phyloP scores from a whole-genome alignment of 1,139 yeast species.

The Blastobotrys capitulatus region DNA sequence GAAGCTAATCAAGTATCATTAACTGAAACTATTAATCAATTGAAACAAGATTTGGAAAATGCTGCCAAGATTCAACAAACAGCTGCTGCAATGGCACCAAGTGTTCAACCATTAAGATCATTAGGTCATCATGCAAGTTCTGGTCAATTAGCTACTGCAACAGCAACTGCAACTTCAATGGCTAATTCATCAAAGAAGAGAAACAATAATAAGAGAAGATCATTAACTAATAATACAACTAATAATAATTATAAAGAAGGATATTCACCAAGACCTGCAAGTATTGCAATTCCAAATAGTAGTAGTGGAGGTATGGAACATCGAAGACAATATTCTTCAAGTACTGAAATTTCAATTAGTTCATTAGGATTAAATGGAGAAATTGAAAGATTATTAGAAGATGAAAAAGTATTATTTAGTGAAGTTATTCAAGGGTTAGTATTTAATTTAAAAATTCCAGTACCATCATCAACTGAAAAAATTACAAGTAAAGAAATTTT shows the following conservation, averaged over 20 bases:
- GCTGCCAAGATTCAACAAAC: conserved; percentile 34
- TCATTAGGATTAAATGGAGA: conserved; percentile 33
- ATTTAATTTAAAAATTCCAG: conserved; percentile 84
- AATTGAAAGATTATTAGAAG: conserved; percentile 51
- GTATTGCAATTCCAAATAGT: conserved; percentile 27
- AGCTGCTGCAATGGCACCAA: conserved; percentile 29
- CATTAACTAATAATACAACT: conserved; percentile 25
- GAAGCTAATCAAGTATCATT: conserved; percentile 35
- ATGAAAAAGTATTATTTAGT: conserved; percentile 69
- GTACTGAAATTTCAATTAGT: conserved; percentile 27
- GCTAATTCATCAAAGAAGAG: conserved; percentile 23
- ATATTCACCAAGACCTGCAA: conserved; percentile 33
- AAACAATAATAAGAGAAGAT: conserved; percentile 29
- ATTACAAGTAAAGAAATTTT: conserved; percentile 85
- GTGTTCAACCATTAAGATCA: conserved; percentile 24
- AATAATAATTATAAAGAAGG: conserved; percentile 23
- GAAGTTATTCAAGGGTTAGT: conserved; percentile 87
- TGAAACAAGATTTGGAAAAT: conserved; percentile 57
- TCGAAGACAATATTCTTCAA: conserved; percentile 23
- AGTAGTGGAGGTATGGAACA: conserved; percentile 15
- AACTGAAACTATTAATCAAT: conserved; percentile 60
- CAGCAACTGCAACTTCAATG: conserved; percentile 21
- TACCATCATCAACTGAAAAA: conserved; percentile 74
- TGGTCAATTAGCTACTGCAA: conserved; percentile 15
- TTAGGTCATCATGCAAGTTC: conserved; percentile 19